These are phyloP conservation scores for Mangifera indica DNA, from an alignment of 345 rosid species.

Conservation along the genomic window DNA sequence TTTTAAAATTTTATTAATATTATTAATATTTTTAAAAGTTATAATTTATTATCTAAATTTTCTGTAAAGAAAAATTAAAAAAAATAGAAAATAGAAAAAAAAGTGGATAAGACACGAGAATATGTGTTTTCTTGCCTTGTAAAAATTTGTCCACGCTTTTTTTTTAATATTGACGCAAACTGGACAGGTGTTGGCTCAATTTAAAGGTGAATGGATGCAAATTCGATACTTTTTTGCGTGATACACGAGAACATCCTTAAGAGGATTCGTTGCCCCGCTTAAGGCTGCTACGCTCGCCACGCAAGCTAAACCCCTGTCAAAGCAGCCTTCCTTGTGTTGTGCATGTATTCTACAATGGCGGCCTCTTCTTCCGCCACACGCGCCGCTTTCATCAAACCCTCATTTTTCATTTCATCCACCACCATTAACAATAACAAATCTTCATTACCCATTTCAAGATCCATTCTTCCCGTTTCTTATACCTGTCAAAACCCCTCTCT, in stretches of 20 bases:
- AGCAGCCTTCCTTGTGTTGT: background rate
- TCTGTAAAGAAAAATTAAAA: too few species aligned
- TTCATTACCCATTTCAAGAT: constrained; percentile 24
- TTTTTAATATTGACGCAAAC: too few species aligned
- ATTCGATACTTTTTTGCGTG: too few species aligned
- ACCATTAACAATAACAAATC: constrained; percentile 14
- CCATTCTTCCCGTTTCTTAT: constrained; percentile 29
- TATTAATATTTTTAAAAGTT: too few species aligned
- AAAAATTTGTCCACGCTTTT: too few species aligned
- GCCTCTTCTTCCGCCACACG: constrained; percentile 25
- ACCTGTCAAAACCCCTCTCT: constrained; percentile 19
- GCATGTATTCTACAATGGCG: constrained; percentile 26
- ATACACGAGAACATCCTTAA: background rate
- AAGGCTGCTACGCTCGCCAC: background rate
- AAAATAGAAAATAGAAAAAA: too few species aligned
- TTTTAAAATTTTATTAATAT: too few species aligned
- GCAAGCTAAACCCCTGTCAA: background rate
- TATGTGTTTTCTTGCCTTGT: too few species aligned
- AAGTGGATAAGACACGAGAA: too few species aligned
- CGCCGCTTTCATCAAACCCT: constrained; percentile 26
- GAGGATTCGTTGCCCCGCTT: background rate
- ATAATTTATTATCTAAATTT: too few species aligned
- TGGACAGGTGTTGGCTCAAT: too few species aligned
- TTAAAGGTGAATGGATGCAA: too few species aligned
- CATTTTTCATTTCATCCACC: constrained; percentile 20